These are phyloP conservation scores for Sugiyamaella mastotermitis DNA, from an alignment of 805 yeast genomes.

Conservation along the genomic window DNA sequence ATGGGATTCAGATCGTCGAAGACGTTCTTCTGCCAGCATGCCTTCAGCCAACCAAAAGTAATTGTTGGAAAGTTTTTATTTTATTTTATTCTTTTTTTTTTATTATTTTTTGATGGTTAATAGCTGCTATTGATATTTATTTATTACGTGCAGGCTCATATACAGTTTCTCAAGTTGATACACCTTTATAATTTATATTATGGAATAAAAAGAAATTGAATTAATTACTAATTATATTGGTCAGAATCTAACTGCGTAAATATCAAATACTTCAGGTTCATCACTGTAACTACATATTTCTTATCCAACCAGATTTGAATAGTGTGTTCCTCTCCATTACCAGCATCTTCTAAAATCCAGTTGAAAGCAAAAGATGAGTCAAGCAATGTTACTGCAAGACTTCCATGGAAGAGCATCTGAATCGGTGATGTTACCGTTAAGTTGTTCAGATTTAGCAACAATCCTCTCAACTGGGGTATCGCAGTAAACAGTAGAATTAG, in stretches of 20 bases:
- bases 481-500: background rate
- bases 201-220: too few species aligned
- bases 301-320: conserved; percentile 1
- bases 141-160: too few species aligned
- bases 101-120: too few species aligned
- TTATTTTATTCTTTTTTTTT: too few species aligned
- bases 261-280: conserved; percentile 1
- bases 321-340: conserved; percentile 1
- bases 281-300: conserved; percentile 1
- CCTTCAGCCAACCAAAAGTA: too few species aligned
- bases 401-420: background rate
- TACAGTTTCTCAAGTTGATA: too few species aligned
- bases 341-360: background rate
- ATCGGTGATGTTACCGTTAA: background rate
- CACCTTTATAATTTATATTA: too few species aligned
- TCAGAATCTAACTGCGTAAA: background rate
- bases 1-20: conserved; percentile 7
- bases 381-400: background rate
- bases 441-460: background rate
- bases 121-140: too few species aligned
- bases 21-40: conserved; percentile 10
- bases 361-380: conserved; percentile 1
- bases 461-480: background rate
- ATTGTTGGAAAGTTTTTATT: too few species aligned
- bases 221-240: too few species aligned